phyloP scores from a whole-genome alignment of 805 yeast genomes.

The Lipomyces lipofer region DNA sequence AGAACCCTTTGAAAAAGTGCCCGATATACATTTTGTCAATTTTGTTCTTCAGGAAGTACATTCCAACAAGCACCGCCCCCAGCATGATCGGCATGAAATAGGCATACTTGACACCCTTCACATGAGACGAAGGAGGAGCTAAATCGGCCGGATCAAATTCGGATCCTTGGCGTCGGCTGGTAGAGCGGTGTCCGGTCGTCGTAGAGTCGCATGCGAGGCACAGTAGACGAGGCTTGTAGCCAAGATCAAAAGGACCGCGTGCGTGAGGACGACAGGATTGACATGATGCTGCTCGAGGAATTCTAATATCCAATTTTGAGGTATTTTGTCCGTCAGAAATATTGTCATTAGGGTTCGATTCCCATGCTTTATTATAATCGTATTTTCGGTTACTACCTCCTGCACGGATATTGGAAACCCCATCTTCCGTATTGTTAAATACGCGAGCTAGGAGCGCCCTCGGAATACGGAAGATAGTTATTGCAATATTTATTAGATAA shows the following conservation, averaged over 20 bases:
- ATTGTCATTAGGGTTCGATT: no score
- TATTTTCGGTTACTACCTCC: no score
- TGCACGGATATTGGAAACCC: no score
- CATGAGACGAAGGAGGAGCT: slow-evolving; percentile 9
- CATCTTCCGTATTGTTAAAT: no score
- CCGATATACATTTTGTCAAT: slow-evolving; percentile 40
- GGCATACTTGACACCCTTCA: slow-evolving; percentile 39
- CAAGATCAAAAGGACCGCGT: slow-evolving; percentile 25
- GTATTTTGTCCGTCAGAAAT: no score
- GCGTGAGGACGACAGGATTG: slow-evolving; percentile 30
- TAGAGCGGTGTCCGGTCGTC: slow-evolving; percentile 33
- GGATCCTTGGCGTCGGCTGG: slow-evolving; percentile 32
- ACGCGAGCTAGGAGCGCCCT: no score
- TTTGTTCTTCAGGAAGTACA: slow-evolving; percentile 44
- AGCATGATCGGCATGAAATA: slow-evolving; percentile 50
- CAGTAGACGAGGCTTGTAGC: slow-evolving; percentile 29
- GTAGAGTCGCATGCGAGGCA: slow-evolving; percentile 30
- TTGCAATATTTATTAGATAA: no score
- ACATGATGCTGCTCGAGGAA: slow-evolving; percentile 16
- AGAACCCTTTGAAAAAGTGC: slow-evolving; percentile 41
- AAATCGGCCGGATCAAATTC: slow-evolving; percentile 35
- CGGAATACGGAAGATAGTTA: no score
- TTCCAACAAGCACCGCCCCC: slow-evolving; percentile 42
- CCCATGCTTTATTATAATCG: no score
- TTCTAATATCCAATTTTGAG: slow-evolving; percentile 6